A percentile compares a stretch with the other conserved stretches of the same genome.
These are phyloP conservation scores for Evernia prunastri DNA, from an alignment of 495 filamentous ascomycete genomes.

Conservation along the genomic window DNA sequence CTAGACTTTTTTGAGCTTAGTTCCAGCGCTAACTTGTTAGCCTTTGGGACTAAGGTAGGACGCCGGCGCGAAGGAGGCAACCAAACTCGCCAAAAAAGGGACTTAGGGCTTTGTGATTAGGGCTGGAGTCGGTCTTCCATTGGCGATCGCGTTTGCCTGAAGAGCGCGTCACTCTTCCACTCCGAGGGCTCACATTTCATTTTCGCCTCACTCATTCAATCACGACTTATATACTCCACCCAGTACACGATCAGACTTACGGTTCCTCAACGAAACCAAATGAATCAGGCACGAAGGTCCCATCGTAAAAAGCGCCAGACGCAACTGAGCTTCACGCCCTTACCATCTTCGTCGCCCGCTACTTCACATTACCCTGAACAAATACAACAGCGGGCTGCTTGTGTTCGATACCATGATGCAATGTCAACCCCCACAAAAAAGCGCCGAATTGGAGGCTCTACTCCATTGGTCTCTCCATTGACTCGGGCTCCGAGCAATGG, in stretches of 20 bases:
- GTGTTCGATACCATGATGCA: conserved; percentile 37
- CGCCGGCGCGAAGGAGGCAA: too few relatives aligned
- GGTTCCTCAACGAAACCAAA: neutral
- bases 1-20: too few relatives aligned
- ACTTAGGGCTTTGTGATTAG: neutral
- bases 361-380: conserved; percentile 20
- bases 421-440: conserved; percentile 28
- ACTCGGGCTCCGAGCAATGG: conserved; percentile 9
- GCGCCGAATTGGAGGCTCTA: neutral
- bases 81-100: neutral
- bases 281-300: conserved; percentile 12
- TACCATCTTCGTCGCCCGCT: conserved; percentile 25
- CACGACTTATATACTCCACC: neutral
- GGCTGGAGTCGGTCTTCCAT: conserved; percentile 7
- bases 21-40: too few relatives aligned
- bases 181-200: neutral
- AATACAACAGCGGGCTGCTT: conserved; percentile 32
- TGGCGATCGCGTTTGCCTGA: neutral
- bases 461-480: neutral
- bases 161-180: conserved; percentile 3
- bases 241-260: neutral
- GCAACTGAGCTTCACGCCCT: conserved; percentile 40
- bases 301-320: conserved; percentile 37
- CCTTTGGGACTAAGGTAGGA: too few relatives aligned
- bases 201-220: neutral